A percentile compares a stretch with the other conserved stretches of the same genome.
Conservation (phyloP, 2,329 filamentous ascomycete genomes). For the Nothophoma quercina region DNA sequence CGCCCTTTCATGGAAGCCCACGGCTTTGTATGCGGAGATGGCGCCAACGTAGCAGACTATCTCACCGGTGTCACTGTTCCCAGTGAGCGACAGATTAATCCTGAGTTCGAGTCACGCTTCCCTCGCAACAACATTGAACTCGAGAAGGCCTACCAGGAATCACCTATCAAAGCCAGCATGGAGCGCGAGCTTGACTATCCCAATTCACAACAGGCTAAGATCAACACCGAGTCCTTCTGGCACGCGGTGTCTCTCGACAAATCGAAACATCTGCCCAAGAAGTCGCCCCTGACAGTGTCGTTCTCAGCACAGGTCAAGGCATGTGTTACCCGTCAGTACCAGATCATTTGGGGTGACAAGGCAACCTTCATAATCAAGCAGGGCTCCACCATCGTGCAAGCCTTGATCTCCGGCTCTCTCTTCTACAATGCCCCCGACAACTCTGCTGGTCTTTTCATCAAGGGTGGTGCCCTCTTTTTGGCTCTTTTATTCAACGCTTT, state of each 20-base stretch:
- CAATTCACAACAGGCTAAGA: constrained; percentile 53
- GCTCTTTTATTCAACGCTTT: constrained; percentile 68
- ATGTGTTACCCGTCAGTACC: constrained; percentile 67
- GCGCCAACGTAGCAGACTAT: constrained; percentile 75
- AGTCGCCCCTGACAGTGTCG: constrained; percentile 60
- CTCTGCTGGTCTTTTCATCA: constrained; percentile 68
- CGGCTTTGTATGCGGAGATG: constrained; percentile 70
- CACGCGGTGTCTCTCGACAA: constrained; percentile 63
- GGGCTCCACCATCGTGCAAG: constrained; percentile 63
- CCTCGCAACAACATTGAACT: constrained; percentile 56
- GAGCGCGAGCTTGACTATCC: constrained; percentile 66
- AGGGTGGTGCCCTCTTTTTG: constrained; percentile 70
- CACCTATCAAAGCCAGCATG: constrained; percentile 60
- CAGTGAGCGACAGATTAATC: constrained; percentile 51
- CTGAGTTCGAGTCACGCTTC: constrained; percentile 51
- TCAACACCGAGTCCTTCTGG: constrained; percentile 58
- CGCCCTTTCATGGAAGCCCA: constrained; percentile 71
- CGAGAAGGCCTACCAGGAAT: constrained; percentile 58
- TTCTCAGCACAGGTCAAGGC: constrained; percentile 59
- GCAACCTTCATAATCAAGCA: constrained; percentile 70
- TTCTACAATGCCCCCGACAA: constrained; percentile 70
- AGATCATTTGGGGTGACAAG: constrained; percentile 71
- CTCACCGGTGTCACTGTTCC: constrained; percentile 73
- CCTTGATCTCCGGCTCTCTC: constrained; percentile 69
- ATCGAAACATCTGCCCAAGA: constrained; percentile 60